Evolutionary conservation across 1,139 yeast genomes (phyloP).

Genomic region (Candida albicans): DNA sequence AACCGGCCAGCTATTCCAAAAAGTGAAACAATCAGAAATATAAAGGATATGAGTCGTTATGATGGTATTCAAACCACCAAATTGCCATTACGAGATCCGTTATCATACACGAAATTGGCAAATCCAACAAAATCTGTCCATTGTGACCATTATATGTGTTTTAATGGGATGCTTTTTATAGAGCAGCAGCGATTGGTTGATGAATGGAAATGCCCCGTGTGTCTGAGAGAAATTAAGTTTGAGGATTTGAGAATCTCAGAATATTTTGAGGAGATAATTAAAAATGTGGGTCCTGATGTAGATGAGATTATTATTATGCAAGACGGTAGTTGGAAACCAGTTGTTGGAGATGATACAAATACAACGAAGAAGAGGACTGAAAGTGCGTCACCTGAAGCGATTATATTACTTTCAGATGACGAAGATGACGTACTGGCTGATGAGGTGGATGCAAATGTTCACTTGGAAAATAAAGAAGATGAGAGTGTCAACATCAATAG

Average conservation of each 20-base stretch:
- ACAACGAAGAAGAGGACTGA: not conserved
- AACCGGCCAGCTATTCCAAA: constrained; percentile 47
- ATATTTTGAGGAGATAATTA: constrained; percentile 53
- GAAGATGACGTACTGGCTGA: constrained; percentile 8
- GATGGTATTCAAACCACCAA: constrained; percentile 58
- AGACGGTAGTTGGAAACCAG: constrained; percentile 58
- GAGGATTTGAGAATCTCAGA: constrained; percentile 61
- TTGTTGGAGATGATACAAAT: not conserved
- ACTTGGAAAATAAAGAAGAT: not conserved
- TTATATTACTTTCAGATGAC: constrained; percentile 11
- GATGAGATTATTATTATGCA: constrained; percentile 55
- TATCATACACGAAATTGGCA: constrained; percentile 58
- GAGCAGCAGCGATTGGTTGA: constrained; percentile 63
- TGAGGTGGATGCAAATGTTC: not conserved
- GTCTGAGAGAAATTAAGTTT: constrained; percentile 44
- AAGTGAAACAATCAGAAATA: constrained; percentile 44
- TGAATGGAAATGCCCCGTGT: constrained; percentile 70
- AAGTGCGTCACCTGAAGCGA: constrained; percentile 5
- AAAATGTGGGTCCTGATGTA: constrained; percentile 43
- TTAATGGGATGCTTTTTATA: constrained; percentile 62
- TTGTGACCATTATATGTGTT: constrained; percentile 70
- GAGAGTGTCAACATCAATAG: not conserved
- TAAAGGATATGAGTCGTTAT: constrained; percentile 40
- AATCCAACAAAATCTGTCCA: constrained; percentile 58
- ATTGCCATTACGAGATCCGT: constrained; percentile 62